Conservation (phyloP, 441 rosid genomes). For the Dalechampia spathulata region DNA sequence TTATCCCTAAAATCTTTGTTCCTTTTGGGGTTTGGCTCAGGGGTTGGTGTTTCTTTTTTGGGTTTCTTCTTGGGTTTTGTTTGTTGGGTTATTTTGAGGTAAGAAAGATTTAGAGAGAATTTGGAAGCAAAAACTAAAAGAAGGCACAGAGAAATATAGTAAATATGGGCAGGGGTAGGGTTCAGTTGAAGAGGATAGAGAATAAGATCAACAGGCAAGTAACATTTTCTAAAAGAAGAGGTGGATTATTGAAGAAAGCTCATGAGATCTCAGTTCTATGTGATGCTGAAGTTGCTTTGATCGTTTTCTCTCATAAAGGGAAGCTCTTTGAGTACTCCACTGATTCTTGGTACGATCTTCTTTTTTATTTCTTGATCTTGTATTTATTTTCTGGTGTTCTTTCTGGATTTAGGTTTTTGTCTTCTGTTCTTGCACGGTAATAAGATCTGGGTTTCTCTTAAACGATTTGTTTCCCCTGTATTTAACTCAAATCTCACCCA, state of each 20-base stretch:
- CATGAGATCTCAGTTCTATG: constrained; percentile 93
- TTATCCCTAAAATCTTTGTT: not conserved
- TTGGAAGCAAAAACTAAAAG: no score
- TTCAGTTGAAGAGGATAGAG: constrained; percentile 90
- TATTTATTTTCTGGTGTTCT: not conserved
- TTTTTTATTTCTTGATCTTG: not conserved
- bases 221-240: constrained; percentile 80
- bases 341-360: constrained; percentile 44
- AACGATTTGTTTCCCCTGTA: not conserved
- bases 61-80: constrained; percentile 21
- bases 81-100: constrained; percentile 40
- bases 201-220: constrained; percentile 93
- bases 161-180: constrained; percentile 90
- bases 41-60: constrained; percentile 13
- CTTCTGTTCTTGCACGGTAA: not conserved
- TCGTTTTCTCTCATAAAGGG: constrained; percentile 83
- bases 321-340: constrained; percentile 80
- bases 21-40: not conserved
- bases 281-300: constrained; percentile 86
- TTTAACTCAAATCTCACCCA: no score
- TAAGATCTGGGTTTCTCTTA: not conserved
- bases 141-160: not conserved
- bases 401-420: not conserved
- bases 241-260: constrained; percentile 84
- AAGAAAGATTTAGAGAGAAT: constrained; percentile 8